Percentiles rank a stretch among this genome's conserved stretches.
Evolutionary conservation across 495 filamentous ascomycete species (phyloP).

Genomic region (Rhizodiscina lignyota): DNA sequence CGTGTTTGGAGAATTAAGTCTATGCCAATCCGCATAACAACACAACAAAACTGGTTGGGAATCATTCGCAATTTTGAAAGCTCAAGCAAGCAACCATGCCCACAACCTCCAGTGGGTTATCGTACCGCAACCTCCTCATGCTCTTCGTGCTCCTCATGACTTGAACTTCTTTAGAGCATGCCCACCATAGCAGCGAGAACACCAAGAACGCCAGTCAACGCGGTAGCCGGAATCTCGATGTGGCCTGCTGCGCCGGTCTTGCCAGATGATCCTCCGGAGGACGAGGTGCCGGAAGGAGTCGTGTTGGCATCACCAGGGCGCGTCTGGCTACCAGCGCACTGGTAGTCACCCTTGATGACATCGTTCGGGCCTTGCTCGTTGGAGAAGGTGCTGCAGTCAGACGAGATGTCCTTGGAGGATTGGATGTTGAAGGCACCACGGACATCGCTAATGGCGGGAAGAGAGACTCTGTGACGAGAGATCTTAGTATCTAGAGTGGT

Average conservation of each 20-base stretch:
- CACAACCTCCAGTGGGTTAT: too few relatives aligned
- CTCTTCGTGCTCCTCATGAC: too few relatives aligned
- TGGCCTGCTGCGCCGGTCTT: conserved; percentile 15
- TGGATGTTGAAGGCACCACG: conserved; percentile 77
- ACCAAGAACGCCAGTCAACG: conserved; percentile 17
- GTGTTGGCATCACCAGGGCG: conserved; percentile 14
- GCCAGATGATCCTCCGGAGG: conserved; percentile 7
- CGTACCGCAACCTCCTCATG: too few relatives aligned
- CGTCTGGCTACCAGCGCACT: conserved; percentile 24
- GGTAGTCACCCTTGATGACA: conserved; percentile 27
- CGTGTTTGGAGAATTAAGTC: too few relatives aligned
- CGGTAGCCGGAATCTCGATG: conserved; percentile 13
- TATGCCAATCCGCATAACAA: too few relatives aligned
- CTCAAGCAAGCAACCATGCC: too few relatives aligned
- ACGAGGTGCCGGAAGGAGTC: conserved; percentile 9
- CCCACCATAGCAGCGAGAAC: conserved; percentile 23
- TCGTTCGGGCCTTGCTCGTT: conserved; percentile 31
- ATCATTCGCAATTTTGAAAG: too few relatives aligned
- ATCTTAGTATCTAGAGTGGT: conserved; percentile 4
- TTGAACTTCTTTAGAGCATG: conserved; percentile 16
- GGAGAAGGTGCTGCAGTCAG: conserved; percentile 22
- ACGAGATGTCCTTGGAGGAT: conserved; percentile 34
- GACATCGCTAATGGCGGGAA: conserved; percentile 57
- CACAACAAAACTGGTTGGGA: too few relatives aligned
- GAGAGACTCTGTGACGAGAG: conserved; percentile 38